Base-by-base conservation (phyloP, 2,329 filamentous ascomycete species). In the Aureobasidium sp. region DNA sequence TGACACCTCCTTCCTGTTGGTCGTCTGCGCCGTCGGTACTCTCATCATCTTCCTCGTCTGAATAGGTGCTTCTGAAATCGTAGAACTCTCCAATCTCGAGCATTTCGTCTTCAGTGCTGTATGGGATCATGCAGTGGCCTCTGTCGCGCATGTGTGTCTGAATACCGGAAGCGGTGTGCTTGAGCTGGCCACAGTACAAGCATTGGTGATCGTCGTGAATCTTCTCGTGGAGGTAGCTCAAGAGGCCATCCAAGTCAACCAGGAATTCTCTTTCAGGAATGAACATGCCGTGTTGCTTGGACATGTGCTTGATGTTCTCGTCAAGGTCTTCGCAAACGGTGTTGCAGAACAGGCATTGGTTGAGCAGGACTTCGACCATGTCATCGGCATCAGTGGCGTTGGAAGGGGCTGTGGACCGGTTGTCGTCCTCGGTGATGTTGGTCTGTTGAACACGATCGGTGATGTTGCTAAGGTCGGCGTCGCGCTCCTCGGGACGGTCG, bases 141-240 rank as follows among this genome's bases (percentile, higher is more conserved):
- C 91, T 93, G 72, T 99, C 94, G 46, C 90, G 86, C 94, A 99
- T 99, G 73, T 99, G 94, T 0, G 92, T 96, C 71, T 96, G 92
- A 27, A 92, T 84, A 19, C 89, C 93, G 61, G 86, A 85, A 0
- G 88, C 80, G 13, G 86, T 92, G 64, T 86, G 84, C 70, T 94
- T 89, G 45, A 87, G 74, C 73, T 94, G 95, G 70, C 89, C 87
- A 71, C 94, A 99, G 70, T 86, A 91, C 49, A 99, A 74, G 72
- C 94, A 99, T 73, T 95, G 87, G 70, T 90, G 85, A 63, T 87
- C 84, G 62, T 90, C 83, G 63, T 86, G 82, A 42, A 99, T 86
- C 66, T 91, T 95, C 64, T 86, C 81, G 69, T 90, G 86, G 15
- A 99, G 79, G 64, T 91, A 86, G 58, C 81, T 80, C 62, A 99